Base-by-base conservation (phyloP, 257 asterid genomes). In the Euphrasia confusa region DNA sequence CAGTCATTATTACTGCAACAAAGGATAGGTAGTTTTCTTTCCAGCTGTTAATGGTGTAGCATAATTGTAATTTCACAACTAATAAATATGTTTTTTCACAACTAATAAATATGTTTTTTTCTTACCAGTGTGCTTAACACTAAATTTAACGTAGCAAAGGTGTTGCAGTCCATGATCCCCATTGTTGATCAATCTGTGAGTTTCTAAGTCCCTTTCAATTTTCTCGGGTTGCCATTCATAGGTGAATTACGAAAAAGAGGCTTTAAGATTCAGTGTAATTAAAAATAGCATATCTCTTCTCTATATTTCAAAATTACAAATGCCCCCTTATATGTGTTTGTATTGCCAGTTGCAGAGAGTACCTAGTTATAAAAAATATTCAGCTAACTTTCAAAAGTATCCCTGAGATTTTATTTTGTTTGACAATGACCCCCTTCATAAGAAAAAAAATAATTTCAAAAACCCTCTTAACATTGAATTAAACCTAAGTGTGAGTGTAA, bases 171-270 rank as follows among this genome's bases (percentile, higher is more conserved):
- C 65, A 84, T 87, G 72, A 74, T 85, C 74, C 90, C 95, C 58
- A 84, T 90, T 7, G 94, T 88, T 32, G 96, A 88, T 70, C 86
- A 83, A 66, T 81, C 94, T 8, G 98, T 90, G 71, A 82, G 96
- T 71, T 14, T 52, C 7, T 54, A 57, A 61, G 30, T 55, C 50
- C 59, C 58, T 54, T 58, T 26, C 33, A 24, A 21, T 63, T 63
- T 70, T 30, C 24, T 21, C 24, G 14, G 10, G 2, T 42, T 42
- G 18, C 18, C 12, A 12, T 37, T 17, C n/a, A 6, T 37, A 15
- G 5, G 53, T 13, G 15, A 15, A 14, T 15, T 50, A 14, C 11
- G 18, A 53, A 50, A n/a, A n/a, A 52, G 18, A 3, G 4, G n/a
- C 10, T 4, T 18, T 7, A 11, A 52, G 12, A 18, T 52, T 48